Evolutionary conservation across 805 yeast genomes (phyloP), one percentile per base, ranked within the genome.

Genomic region (Brettanomyces anomalus): DNA sequence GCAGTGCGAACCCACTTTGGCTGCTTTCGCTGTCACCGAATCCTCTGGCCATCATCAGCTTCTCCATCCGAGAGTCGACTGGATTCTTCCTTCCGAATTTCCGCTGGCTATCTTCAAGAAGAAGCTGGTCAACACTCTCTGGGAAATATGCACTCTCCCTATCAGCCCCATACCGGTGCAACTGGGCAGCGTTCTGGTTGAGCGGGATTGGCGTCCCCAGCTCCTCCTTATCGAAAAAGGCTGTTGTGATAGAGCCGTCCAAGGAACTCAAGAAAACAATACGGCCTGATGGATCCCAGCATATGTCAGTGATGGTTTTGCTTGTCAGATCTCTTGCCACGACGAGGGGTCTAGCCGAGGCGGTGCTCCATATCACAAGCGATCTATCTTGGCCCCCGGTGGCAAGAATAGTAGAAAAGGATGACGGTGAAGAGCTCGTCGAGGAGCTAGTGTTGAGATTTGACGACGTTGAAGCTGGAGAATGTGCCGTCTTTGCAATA

Each of bases 381-480:
- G 88, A 75, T 54, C 85, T 79, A 61, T 90, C 98, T 62, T 90
- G 97, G 10, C 97, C 97, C 13, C 90, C 96, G 24, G 96, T 84
- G 2, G 97, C 96, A n/a, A 90, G 68, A 0, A 90, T 75, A 0
- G 96, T 81, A 6, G 83, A 70, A 64, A 43, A 58, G 28, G 51
- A 49, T 18, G 49, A n/a, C n/a, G 34, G 34, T 6, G 15, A 7
- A n/a, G 15, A 53, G 8, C 50, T 47, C 24, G 49, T 54, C n/a
- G n/a, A n/a, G n/a, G n/a, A n/a, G n/a, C n/a, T n/a, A n/a, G n/a
- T n/a, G n/a, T n/a, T n/a, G n/a, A n/a, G n/a, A n/a, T n/a, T n/a
- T n/a, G n/a, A n/a, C n/a, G n/a, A n/a, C n/a, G n/a, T n/a, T n/a
- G n/a, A n/a, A n/a, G n/a, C n/a, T n/a, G n/a, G n/a, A n/a, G n/a